These are phyloP conservation scores for Pholiota microspora DNA, from an alignment of 768 basidiomycete genomes.

Conservation along the genomic window DNA sequence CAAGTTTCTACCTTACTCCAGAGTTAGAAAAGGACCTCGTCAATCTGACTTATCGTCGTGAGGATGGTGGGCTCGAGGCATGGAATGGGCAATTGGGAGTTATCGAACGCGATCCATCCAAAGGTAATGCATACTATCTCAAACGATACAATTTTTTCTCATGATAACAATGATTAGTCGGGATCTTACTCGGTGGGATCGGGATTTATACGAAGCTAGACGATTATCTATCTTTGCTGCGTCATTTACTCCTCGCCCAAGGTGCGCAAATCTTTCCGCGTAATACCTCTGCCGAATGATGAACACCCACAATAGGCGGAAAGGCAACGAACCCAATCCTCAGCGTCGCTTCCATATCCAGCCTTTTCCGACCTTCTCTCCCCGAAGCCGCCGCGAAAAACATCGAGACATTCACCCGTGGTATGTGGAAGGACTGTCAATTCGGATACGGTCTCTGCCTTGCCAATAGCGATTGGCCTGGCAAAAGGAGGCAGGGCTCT, in stretches of 20 bases:
- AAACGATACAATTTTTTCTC: background rate
- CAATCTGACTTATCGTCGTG: slow-evolving; percentile 20
- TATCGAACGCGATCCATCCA: slow-evolving; percentile 25
- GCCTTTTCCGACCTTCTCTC: slow-evolving; percentile 21
- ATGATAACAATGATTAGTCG: slow-evolving; percentile 13
- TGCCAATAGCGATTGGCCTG: slow-evolving; percentile 23
- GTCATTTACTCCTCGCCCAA: slow-evolving; percentile 30
- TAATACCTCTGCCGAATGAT: too few relatives aligned
- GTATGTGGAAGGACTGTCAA: slow-evolving; percentile 14
- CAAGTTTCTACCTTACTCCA: slow-evolving; percentile 27
- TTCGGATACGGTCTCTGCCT: slow-evolving; percentile 17
- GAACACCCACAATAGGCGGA: too few relatives aligned
- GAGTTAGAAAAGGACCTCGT: slow-evolving; percentile 20
- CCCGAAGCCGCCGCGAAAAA: background rate
- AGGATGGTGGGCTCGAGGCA: slow-evolving; percentile 18
- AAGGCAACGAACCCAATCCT: slow-evolving; percentile 21
- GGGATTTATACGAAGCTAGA: slow-evolving; percentile 26
- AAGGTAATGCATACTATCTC: slow-evolving; percentile 17
- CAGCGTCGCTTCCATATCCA: slow-evolving; percentile 4
- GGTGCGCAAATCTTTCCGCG: slow-evolving; percentile 12
- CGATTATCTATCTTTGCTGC: slow-evolving; percentile 30
- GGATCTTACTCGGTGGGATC: slow-evolving; percentile 26
- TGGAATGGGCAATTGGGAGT: slow-evolving; percentile 19
- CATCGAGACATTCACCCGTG: background rate
- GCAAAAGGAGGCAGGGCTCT: slow-evolving; percentile 24